Evolutionary conservation across 768 basidiomycete genomes (phyloP).

Genomic region (Serpula lacrymans): DNA sequence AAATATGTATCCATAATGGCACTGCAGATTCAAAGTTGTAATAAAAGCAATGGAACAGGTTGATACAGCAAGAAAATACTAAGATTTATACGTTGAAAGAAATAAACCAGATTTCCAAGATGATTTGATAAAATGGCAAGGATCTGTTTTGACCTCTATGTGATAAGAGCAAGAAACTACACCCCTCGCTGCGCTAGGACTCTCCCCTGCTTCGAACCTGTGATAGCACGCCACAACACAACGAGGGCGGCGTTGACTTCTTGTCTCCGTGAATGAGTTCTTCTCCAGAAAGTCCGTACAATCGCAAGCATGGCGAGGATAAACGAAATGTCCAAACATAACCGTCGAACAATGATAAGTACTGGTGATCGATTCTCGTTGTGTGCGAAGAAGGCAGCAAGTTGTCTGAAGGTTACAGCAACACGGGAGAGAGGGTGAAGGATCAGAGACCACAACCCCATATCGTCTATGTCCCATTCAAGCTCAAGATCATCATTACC

Average conservation of each 20-base stretch:
- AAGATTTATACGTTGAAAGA: constrained; percentile 12
- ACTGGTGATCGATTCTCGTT: constrained; percentile 63
- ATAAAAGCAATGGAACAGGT: constrained; percentile 1
- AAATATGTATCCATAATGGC: constrained; percentile 7
- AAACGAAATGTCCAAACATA: constrained; percentile 79
- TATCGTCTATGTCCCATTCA: constrained; percentile 72
- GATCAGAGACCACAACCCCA: constrained; percentile 80
- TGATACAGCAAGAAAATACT: constrained; percentile 5
- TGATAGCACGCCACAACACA: constrained; percentile 67
- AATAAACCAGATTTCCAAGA: neutral
- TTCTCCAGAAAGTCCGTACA: constrained; percentile 58
- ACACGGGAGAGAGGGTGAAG: constrained; percentile 59
- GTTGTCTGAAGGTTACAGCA: constrained; percentile 42
- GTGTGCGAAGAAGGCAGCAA: constrained; percentile 58
- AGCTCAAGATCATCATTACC: constrained; percentile 24
- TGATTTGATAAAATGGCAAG: neutral
- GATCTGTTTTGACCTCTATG: neutral
- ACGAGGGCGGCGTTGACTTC: constrained; percentile 66
- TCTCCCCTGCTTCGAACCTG: constrained; percentile 48
- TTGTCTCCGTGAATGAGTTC: constrained; percentile 62
- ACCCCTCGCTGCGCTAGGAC: constrained; percentile 51
- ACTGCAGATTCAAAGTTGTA: no score
- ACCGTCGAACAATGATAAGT: constrained; percentile 62
- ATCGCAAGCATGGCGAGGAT: constrained; percentile 60
- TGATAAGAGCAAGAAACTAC: no score